phyloP scores from a whole-genome alignment of 176 grass and related monocot genomes.

The Themeda triandra region DNA sequence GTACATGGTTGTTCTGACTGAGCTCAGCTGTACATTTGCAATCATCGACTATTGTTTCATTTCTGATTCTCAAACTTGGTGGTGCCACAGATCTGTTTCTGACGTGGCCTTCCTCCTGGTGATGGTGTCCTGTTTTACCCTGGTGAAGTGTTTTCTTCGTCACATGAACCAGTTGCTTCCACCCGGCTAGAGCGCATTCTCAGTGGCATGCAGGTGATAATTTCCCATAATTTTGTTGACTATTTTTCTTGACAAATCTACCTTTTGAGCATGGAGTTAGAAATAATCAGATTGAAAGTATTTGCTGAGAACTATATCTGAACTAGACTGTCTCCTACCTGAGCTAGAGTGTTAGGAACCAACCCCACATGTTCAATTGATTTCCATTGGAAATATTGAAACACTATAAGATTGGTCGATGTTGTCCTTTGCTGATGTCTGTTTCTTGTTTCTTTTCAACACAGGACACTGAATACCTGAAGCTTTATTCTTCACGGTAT shows the following conservation, averaged over 20 bases:
- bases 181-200: slow-evolving; percentile 85
- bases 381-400: not conserved
- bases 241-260: not conserved
- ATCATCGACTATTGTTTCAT: not conserved
- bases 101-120: slow-evolving; percentile 90
- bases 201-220: slow-evolving; percentile 95
- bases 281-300: not conserved
- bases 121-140: slow-evolving; percentile 97
- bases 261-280: not conserved
- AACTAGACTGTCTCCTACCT: not conserved
- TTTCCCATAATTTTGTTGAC: slow-evolving; percentile 8
- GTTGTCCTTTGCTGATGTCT: not conserved
- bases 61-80: slow-evolving; percentile 1
- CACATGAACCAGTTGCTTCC: slow-evolving; percentile 87
- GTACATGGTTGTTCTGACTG: not conserved
- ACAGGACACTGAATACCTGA: slow-evolving; percentile 92
- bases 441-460: not conserved
- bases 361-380: not conserved
- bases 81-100: slow-evolving; percentile 67
- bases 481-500: slow-evolving; percentile 80
- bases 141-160: slow-evolving; percentile 90
- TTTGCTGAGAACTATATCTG: not conserved
- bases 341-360: not conserved
- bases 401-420: not conserved
- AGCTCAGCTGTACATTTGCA: not conserved